A percentile compares a stretch with the other conserved stretches of the same genome.
Evolutionary conservation across 2,329 filamentous ascomycete species (phyloP).

Genomic region (Diplocarpon mali): DNA sequence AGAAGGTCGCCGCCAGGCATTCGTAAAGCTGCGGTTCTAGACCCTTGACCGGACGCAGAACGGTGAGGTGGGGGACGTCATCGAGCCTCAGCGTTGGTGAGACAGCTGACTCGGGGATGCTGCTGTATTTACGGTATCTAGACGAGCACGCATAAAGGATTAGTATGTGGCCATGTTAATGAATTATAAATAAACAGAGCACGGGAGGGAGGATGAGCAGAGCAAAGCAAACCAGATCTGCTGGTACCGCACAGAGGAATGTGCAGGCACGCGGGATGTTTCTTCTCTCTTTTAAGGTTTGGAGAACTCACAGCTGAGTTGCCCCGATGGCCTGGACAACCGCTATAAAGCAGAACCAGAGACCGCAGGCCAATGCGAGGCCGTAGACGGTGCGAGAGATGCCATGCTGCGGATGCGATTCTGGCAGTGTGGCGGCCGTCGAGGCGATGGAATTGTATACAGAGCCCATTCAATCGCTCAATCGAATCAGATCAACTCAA

Average conservation of each 20-base stretch:
- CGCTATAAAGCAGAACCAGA: constrained; percentile 43
- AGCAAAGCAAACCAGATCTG: not conserved
- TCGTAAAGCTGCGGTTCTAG: constrained; percentile 85
- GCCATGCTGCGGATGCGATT: constrained; percentile 5
- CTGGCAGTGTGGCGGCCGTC: not conserved
- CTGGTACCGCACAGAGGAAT: too few species aligned
- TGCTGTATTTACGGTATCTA: constrained; percentile 45
- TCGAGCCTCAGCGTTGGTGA: constrained; percentile 39
- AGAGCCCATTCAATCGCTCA: too few species aligned
- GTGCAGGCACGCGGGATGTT: too few species aligned
- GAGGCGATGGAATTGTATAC: too few species aligned
- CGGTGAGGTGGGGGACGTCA: constrained; percentile 69
- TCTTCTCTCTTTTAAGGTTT: not conserved
- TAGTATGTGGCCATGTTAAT: not conserved
- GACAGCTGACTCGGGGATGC: constrained; percentile 36
- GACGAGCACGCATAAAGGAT: not conserved
- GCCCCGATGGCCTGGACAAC: constrained; percentile 46
- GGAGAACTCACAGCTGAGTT: constrained; percentile 37
- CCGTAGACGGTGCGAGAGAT: constrained; percentile 16
- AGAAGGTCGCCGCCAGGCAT: constrained; percentile 78
- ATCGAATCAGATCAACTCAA: too few species aligned
- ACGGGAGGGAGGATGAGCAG: not conserved
- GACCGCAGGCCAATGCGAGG: constrained; percentile 37
- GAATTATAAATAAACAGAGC: not conserved
- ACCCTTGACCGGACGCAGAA: constrained; percentile 89